Conservation (phyloP, 1,284 basidiomycete species). For the Rhodotorula sp. region DNA sequence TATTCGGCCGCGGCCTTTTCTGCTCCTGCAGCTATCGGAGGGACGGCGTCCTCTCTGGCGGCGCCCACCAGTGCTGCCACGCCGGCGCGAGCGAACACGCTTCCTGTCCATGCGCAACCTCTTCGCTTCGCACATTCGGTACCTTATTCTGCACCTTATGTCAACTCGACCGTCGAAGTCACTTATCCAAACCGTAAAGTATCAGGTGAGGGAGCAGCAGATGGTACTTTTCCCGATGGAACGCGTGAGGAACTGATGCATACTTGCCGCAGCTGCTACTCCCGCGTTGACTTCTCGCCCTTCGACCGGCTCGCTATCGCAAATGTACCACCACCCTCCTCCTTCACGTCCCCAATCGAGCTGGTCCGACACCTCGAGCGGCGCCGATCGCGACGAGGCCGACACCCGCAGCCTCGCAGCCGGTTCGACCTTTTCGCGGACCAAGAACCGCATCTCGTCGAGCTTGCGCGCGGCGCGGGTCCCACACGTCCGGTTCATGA, state of each 20-base stretch:
- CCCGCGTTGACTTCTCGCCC: background rate
- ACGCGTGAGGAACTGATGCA: too few species aligned
- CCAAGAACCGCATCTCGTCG: background rate
- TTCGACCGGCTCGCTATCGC: background rate
- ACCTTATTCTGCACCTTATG: background rate
- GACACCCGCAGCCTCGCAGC: background rate
- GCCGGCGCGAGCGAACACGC: too few species aligned
- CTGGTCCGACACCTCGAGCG: background rate
- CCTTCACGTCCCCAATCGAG: background rate
- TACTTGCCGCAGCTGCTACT: background rate
- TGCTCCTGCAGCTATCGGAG: background rate
- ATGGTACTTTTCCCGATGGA: too few species aligned
- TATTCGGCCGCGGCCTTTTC: conserved; percentile 9
- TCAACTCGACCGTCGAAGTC: background rate
- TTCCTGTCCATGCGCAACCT: conserved; percentile 9
- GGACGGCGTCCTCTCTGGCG: too few species aligned
- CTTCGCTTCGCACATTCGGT: conserved; percentile 19
- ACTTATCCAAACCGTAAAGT: background rate
- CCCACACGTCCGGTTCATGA: conserved; percentile 26
- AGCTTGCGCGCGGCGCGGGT: conserved; percentile 13
- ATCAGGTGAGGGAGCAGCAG: background rate
- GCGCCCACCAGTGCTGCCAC: too few species aligned
- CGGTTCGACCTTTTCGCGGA: background rate
- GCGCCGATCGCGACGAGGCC: background rate
- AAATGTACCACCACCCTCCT: background rate